phyloP scores from a whole-genome alignment of 495 filamentous ascomycete species.

The Hyaloscypha finlandica region DNA sequence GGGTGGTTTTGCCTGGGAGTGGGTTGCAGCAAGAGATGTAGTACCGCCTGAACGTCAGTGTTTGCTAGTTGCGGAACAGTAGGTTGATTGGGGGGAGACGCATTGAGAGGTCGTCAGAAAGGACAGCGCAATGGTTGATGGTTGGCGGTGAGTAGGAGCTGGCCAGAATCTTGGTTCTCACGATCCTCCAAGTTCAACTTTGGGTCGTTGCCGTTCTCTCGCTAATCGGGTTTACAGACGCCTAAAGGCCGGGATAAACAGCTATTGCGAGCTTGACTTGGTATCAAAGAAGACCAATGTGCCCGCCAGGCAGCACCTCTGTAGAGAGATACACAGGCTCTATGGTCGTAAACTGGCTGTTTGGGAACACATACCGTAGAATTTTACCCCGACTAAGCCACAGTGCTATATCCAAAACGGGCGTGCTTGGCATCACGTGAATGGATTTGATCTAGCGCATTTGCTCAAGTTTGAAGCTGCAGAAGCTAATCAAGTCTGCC shows the following conservation, averaged over 20 bases:
- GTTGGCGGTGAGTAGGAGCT: slow-evolving; percentile 16
- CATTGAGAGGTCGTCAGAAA: slow-evolving; percentile 23
- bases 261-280: background rate
- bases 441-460: background rate
- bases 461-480: background rate
- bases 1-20: slow-evolving; percentile 6
- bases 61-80: slow-evolving; percentile 20
- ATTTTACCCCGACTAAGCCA: background rate
- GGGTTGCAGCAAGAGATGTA: slow-evolving; percentile 17
- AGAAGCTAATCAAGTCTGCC: background rate
- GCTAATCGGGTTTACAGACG: background rate
- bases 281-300: background rate
- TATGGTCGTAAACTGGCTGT: background rate
- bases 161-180: slow-evolving; percentile 24
- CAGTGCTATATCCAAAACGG: background rate
- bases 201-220: background rate
- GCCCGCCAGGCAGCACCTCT: background rate
- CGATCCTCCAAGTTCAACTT: slow-evolving; percentile 25
- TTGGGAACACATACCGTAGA: background rate
- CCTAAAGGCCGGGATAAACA: background rate
- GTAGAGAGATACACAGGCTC: background rate
- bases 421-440: background rate
- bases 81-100: slow-evolving; percentile 8
- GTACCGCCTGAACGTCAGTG: background rate
- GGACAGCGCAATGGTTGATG: slow-evolving; percentile 23